Percentiles rank a stretch among this genome's conserved stretches.
These are phyloP conservation scores for Lophium mytilinum DNA, from an alignment of 495 filamentous ascomycete genomes.

Conservation along the genomic window DNA sequence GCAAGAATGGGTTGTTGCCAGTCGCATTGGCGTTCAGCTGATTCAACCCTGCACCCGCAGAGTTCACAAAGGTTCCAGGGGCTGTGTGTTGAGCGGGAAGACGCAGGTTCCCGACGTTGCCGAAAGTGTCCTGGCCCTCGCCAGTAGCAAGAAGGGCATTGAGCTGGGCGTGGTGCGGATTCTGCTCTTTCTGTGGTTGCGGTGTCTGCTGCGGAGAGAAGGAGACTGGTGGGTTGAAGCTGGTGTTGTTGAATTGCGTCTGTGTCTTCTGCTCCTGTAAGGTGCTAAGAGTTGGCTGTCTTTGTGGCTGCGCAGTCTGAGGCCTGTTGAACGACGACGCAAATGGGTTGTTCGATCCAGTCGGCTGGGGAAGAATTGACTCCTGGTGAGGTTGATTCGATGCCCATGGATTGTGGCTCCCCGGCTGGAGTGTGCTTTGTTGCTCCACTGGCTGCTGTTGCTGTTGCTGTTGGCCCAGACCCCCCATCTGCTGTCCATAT, in stretches of 20 bases:
- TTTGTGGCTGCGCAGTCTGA: constrained; percentile 22
- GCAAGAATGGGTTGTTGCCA: constrained; percentile 86
- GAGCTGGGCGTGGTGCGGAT: constrained; percentile 76
- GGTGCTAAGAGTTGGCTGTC: constrained; percentile 47
- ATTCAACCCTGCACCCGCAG: constrained; percentile 68
- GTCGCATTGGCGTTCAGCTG: constrained; percentile 58
- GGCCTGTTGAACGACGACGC: constrained; percentile 50
- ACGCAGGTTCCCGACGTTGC: constrained; percentile 87
- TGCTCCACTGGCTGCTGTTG: constrained; percentile 41
- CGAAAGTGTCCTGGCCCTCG: constrained; percentile 94
- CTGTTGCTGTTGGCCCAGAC: constrained; percentile 42
- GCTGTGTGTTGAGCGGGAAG: constrained; percentile 97
- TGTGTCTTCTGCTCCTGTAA: constrained; percentile 42
- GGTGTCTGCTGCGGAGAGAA: constrained; percentile 34
- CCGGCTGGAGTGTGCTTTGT: constrained; percentile 55
- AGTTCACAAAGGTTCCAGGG: constrained; percentile 94
- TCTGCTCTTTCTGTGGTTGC: constrained; percentile 41
- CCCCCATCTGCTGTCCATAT: constrained; percentile 50
- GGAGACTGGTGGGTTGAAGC: constrained; percentile 30
- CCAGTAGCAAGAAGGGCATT: constrained; percentile 82
- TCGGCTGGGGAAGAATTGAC: constrained; percentile 57
- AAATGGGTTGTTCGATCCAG: constrained; percentile 96
- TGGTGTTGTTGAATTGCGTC: constrained; percentile 35
- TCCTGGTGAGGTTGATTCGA: constrained; percentile 39
- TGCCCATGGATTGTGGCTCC: constrained; percentile 80